Evolutionary conservation across 2,329 filamentous ascomycete species (phyloP).

Genomic region (Aureobasidium melanogenum): DNA sequence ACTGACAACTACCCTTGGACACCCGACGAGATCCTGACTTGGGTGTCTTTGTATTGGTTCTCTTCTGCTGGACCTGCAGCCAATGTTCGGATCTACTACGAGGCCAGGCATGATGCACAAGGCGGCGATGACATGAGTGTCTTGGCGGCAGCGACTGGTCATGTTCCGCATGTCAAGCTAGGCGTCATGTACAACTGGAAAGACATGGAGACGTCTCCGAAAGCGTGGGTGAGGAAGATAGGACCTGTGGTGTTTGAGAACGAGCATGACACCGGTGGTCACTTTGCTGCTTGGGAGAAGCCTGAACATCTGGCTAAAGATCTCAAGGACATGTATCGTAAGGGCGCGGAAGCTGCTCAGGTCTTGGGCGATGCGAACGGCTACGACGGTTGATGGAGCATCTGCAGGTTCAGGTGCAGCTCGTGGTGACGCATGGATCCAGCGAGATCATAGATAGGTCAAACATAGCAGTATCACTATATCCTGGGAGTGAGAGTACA

Average conservation of each 20-base stretch:
- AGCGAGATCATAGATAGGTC: too few relatives aligned
- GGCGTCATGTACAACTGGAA: conserved; percentile 49
- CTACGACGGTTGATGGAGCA: not conserved
- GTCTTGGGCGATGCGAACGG: not conserved
- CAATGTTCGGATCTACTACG: conserved; percentile 64
- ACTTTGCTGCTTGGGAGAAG: conserved; percentile 51
- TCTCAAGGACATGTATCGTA: conserved; percentile 44
- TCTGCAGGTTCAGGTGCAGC: too few relatives aligned
- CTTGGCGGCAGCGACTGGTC: not conserved
- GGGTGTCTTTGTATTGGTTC: conserved; percentile 67
- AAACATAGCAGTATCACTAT: too few relatives aligned
- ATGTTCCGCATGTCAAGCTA: conserved; percentile 39
- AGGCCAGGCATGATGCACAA: conserved; percentile 42
- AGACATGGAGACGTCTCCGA: conserved; percentile 48
- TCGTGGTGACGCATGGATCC: too few relatives aligned
- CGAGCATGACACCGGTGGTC: conserved; percentile 42
- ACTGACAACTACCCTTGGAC: conserved; percentile 63
- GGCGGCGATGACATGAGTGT: conserved; percentile 19
- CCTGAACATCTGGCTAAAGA: conserved; percentile 44
- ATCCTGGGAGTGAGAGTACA: too few relatives aligned
- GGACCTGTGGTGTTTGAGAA: conserved; percentile 50
- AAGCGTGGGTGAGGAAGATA: conserved; percentile 47
- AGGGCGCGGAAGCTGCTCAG: not conserved
- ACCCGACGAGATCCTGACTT: conserved; percentile 66
- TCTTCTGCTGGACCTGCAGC: conserved; percentile 60